A percentile compares a stretch with the other conserved stretches of the same genome.
Evolutionary conservation across 805 yeast species (phyloP).

Genomic region (Priceomyces carsonii): DNA sequence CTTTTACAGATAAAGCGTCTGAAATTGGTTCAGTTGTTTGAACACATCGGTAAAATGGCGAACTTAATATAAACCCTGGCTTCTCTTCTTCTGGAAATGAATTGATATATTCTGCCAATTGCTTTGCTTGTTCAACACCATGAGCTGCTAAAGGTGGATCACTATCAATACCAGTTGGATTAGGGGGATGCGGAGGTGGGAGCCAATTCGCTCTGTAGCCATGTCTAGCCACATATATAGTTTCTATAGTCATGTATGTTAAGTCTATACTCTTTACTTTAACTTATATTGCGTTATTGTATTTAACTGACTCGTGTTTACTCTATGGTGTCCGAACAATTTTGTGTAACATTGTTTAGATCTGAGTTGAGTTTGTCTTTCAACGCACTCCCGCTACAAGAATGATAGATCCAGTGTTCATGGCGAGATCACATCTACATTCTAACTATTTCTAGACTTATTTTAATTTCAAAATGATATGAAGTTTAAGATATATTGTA

Average conservation of each 20-base stretch:
- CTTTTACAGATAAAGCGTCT: conserved; percentile 53
- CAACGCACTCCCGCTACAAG: no score
- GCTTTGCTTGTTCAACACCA: conserved; percentile 85
- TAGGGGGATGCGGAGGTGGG: conserved; percentile 68
- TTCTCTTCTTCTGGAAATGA: conserved; percentile 46
- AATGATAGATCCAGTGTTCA: no score
- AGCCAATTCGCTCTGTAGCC: conserved; percentile 90
- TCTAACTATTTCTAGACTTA: no score
- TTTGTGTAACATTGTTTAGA: no score
- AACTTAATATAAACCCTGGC: conserved; percentile 71
- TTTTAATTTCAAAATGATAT: neutral
- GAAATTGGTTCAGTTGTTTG: conserved; percentile 79
- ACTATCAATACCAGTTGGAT: conserved; percentile 87
- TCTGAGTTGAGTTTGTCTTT: no score
- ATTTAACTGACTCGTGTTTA: no score
- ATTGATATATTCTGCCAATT: conserved; percentile 61
- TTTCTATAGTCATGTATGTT: conserved; percentile 50
- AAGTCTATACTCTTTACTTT: no score
- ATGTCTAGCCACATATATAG: conserved; percentile 76
- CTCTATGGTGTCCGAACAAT: no score
- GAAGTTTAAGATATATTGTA: neutral
- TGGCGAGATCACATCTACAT: no score
- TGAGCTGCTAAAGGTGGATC: conserved; percentile 88
- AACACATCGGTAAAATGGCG: conserved; percentile 89
- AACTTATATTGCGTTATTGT: no score